These are phyloP conservation scores for Leucaena leucocephala DNA, from an alignment of 306 rosid genomes.

Conservation along the genomic window DNA sequence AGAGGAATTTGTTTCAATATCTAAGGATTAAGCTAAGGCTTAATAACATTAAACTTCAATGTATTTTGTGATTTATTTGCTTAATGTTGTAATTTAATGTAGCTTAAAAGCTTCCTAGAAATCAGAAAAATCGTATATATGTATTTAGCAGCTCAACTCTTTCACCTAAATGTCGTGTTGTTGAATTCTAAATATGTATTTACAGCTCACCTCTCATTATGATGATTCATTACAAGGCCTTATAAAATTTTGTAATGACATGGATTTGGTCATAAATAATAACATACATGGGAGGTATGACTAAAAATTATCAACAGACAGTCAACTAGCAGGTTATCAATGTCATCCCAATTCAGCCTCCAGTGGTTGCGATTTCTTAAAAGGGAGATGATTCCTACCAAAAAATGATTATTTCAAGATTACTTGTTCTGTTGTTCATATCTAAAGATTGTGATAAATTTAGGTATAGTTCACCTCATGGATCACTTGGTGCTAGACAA, in stretches of 20 bases:
- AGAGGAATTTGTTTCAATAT: background rate
- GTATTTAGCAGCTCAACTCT: background rate
- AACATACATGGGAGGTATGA: background rate
- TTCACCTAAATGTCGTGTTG: background rate
- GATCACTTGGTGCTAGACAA: conserved; percentile 8
- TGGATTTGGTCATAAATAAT: conserved; percentile 1
- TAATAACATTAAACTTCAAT: background rate
- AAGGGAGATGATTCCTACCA: conserved; percentile 10
- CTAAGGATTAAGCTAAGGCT: background rate
- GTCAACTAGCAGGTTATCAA: conserved; percentile 9
- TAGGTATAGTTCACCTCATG: conserved; percentile 5
- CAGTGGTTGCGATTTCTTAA: background rate
- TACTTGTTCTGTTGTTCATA: background rate
- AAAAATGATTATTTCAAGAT: background rate
- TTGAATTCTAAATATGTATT: background rate
- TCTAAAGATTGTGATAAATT: conserved; percentile 7
- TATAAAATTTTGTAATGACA: background rate
- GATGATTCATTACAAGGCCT: background rate
- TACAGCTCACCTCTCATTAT: background rate
- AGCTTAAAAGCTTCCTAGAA: conserved; percentile 17
- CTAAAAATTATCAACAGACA: background rate
- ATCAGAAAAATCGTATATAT: background rate
- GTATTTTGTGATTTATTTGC: background rate
- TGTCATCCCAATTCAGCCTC: background rate
- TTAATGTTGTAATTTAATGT: background rate